A percentile compares a stretch with the other conserved stretches of the same genome.
Evolutionary conservation across 768 basidiomycete genomes (phyloP).

Genomic region (Pulveroboletus sp.): DNA sequence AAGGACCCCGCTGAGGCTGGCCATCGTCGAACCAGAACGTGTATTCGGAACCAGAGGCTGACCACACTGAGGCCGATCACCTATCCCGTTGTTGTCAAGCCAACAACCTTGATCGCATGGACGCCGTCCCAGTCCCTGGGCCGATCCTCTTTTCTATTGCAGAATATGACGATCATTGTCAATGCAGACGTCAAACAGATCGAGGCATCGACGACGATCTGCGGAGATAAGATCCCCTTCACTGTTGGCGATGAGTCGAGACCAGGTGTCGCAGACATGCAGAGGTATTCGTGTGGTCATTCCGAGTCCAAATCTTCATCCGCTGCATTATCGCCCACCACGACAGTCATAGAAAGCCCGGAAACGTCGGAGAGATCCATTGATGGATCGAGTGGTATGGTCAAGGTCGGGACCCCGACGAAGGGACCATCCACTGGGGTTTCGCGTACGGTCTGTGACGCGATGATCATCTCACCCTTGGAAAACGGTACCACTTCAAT

Average conservation of each 20-base stretch:
- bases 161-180: background rate
- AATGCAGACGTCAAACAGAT: background rate
- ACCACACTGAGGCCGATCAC: background rate
- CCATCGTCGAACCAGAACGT: background rate
- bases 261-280: background rate
- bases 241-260: no score
- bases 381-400: background rate
- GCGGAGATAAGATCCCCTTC: background rate
- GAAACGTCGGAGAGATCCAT: background rate
- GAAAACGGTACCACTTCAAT: background rate
- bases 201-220: background rate
- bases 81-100: background rate
- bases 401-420: no score
- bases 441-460: background rate
- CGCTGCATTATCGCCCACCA: background rate
- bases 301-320: background rate
- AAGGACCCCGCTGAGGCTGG: background rate
- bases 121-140: background rate
- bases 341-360: background rate
- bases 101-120: background rate
- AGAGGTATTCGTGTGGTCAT: background rate
- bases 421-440: background rate
- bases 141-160: conserved; percentile 6
- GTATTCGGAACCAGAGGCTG: background rate
- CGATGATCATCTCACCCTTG: background rate